Base-by-base conservation (phyloP, 768 basidiomycete genomes). In the Russula abietina region DNA sequence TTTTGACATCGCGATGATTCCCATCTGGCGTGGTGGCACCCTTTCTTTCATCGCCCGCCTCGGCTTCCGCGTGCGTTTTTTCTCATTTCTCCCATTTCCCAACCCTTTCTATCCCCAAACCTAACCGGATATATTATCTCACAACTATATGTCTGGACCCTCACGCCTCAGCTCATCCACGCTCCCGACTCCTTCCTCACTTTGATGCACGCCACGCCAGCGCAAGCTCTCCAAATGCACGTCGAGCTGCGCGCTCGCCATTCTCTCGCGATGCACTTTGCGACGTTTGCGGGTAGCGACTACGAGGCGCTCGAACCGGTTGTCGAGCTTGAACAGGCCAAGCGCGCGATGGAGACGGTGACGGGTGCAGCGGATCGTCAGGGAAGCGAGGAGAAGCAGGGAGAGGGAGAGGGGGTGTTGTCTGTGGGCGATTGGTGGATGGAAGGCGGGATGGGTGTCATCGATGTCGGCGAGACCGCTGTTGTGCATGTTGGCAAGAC, bases 21-120 rank as follows among this genome's bases (percentile, higher is more conserved):
- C 78, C 16, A 78, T 79, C 33, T 79, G 78, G 78, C 73, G 77
- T 11, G 78, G 78, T 22, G 78, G 76, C 17, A 70, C 76, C 16
- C 70, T 79, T 14, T 73, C 74, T 4, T 73, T 77, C 56, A 65
- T 80, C 48, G 71, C 72, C 8, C 71, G 73, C 10, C 65, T 75
- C 30, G 78, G 78, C 9, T 70, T 76, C 38, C 68, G 73, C 12
- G 78, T 79, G 55, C 55, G 77, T 62, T 12, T 52, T 24, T 12
- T 8, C 14, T 5, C 6, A 2, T 17, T 45, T 12, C 14, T 49
- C 48, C 48, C 7, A 28, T 12, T 48, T 39, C 16, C 38, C 16
- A 3, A 33, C 10, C 33, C 33, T 46, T 9, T 6, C 24, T 22
- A 11, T 24, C 22, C 32, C 10, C 33, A 33, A 33, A 33, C 10